These are phyloP conservation scores for Chrysosporium queenslandicum DNA, from an alignment of 2,329 filamentous ascomycete genomes.

Conservation along the genomic window DNA sequence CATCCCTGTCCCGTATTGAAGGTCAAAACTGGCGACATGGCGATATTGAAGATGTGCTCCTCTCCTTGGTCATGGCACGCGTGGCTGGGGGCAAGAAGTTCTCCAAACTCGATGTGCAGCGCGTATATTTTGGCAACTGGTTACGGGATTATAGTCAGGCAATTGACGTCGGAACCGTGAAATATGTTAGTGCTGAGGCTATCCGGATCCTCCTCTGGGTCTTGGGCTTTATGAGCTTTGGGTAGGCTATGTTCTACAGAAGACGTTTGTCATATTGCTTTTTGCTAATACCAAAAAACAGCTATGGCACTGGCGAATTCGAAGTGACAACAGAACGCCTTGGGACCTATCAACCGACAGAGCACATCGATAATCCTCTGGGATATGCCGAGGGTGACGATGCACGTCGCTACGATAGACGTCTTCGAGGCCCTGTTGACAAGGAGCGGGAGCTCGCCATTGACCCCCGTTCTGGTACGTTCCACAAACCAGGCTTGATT, in stretches of 20 bases:
- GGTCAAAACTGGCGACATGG: conserved; percentile 83
- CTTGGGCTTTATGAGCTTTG: conserved; percentile 80
- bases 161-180: conserved; percentile 85
- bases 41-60: conserved; percentile 84
- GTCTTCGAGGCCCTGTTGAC: conserved; percentile 72
- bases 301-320: conserved; percentile 64
- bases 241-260: conserved; percentile 44
- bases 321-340: conserved; percentile 71
- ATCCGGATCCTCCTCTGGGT: conserved; percentile 84
- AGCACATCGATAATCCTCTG: conserved; percentile 71
- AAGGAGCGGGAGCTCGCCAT: conserved; percentile 68
- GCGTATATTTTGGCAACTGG: conserved; percentile 96
- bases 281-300: conserved; percentile 15
- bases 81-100: conserved; percentile 68
- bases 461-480: conserved; percentile 56
- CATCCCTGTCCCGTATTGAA: conserved; percentile 66
- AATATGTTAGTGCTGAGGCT: conserved; percentile 79
- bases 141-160: conserved; percentile 87
- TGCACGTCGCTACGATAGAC: conserved; percentile 68
- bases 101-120: conserved; percentile 73
- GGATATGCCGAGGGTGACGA: conserved; percentile 84
- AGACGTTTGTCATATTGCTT: neutral
- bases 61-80: conserved; percentile 58
- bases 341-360: conserved; percentile 70
- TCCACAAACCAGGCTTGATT: conserved; percentile 15